Evolutionary conservation across 129 eudicot species (phyloP).

Genomic region (Calendula officinalis): DNA sequence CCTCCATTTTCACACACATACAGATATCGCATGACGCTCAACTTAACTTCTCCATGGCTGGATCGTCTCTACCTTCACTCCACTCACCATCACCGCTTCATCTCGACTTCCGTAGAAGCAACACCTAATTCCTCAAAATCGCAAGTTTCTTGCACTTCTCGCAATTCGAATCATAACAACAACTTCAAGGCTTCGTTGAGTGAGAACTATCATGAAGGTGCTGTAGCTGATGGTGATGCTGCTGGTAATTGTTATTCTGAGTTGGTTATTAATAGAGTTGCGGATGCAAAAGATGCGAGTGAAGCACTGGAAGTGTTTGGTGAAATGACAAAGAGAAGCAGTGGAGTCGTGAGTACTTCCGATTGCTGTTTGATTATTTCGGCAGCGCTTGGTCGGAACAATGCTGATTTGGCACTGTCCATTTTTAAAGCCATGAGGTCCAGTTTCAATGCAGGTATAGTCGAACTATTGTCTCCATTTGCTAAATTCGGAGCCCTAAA

Average conservation of each 20-base stretch:
- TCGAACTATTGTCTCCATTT: background rate
- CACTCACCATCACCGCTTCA: constrained; percentile 21
- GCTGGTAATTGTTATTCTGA: constrained; percentile 19
- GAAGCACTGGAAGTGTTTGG: constrained; percentile 58
- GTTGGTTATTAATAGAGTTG: constrained; percentile 35
- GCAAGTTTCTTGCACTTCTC: background rate
- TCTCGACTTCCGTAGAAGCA: constrained; percentile 13
- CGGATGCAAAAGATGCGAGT: constrained; percentile 54
- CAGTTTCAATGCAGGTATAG: constrained; percentile 58
- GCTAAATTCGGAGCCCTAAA: background rate
- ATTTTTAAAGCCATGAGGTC: constrained; percentile 87
- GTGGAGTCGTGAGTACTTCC: constrained; percentile 51
- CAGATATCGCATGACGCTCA: constrained; percentile 39
- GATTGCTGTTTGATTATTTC: constrained; percentile 67
- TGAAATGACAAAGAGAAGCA: constrained; percentile 41
- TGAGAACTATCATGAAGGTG: constrained; percentile 30
- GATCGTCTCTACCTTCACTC: constrained; percentile 28
- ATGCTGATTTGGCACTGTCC: constrained; percentile 77
- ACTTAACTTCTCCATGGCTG: constrained; percentile 38
- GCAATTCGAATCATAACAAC: constrained; percentile 8
- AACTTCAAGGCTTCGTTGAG: constrained; percentile 36
- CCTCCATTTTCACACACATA: constrained; percentile 6
- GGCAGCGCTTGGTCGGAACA: constrained; percentile 71
- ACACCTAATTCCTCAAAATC: constrained; percentile 15
- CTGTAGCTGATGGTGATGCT: constrained; percentile 21